phyloP scores from a whole-genome alignment of 331 rosid species.

The Rosa hybrid region DNA sequence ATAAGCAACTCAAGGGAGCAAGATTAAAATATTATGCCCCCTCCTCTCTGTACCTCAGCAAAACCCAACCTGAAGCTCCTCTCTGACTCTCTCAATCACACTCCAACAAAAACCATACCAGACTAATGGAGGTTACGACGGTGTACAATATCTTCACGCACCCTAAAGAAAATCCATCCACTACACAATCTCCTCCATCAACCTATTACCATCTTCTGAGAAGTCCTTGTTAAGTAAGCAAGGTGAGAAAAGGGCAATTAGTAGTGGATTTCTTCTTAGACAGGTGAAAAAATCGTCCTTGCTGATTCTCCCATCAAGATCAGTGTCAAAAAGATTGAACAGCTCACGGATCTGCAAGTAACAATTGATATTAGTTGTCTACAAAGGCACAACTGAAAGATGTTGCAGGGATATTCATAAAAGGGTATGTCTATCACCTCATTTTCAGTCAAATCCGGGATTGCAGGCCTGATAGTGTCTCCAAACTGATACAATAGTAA shows the following conservation, averaged over 20 bases:
- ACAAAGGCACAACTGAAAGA: background rate
- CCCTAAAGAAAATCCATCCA: background rate
- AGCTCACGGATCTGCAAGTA: constrained; percentile 54
- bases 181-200: constrained; percentile 43
- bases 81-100: constrained; percentile 5
- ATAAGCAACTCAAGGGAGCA: constrained; percentile 39
- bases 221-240: constrained; percentile 41
- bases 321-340: constrained; percentile 51
- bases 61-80: constrained; percentile 8
- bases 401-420: background rate
- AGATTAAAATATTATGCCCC: constrained; percentile 36
- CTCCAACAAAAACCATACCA: constrained; percentile 27
- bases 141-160: constrained; percentile 7
- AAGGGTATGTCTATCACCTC: constrained; percentile 49
- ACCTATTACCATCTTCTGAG: constrained; percentile 26
- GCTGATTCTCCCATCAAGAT: constrained; percentile 61
- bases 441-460: constrained; percentile 50
- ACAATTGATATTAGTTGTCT: background rate
- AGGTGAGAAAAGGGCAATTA: constrained; percentile 68
- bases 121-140: constrained; percentile 7
- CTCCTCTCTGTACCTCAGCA: constrained; percentile 9
- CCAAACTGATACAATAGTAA: constrained; percentile 51
- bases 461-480: constrained; percentile 49
- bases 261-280: constrained; percentile 74
- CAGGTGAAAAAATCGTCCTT: constrained; percentile 61